phyloP scores from a whole-genome alignment of 768 basidiomycete species.

The Gloeostereum incarnatum region DNA sequence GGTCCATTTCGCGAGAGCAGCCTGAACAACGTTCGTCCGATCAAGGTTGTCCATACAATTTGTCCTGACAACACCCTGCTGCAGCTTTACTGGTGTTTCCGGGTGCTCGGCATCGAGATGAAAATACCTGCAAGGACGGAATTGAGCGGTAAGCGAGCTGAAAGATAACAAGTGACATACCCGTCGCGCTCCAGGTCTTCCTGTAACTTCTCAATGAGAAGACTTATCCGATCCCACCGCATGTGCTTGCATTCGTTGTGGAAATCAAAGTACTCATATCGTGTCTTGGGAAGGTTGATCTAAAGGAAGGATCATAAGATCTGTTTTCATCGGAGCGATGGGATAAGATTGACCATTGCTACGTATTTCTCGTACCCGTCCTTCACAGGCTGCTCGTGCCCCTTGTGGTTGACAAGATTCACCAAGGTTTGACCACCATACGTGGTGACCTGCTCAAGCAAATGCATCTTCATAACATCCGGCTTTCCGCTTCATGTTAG shows the following conservation, averaged over 20 bases:
- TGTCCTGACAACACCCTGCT: slow-evolving; percentile 77
- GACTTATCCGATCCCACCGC: slow-evolving; percentile 87
- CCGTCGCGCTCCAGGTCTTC: slow-evolving; percentile 63
- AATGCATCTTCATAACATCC: slow-evolving; percentile 62
- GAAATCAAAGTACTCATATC: slow-evolving; percentile 96
- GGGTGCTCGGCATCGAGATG: slow-evolving; percentile 42
- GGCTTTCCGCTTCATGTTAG: slow-evolving; percentile 32
- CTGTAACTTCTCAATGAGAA: slow-evolving; percentile 70
- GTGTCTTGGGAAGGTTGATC: slow-evolving; percentile 58
- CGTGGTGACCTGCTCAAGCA: slow-evolving; percentile 56
- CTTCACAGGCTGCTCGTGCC: slow-evolving; percentile 89
- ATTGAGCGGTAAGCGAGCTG: neutral
- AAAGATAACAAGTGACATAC: slow-evolving; percentile 25
- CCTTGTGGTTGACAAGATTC: slow-evolving; percentile 91
- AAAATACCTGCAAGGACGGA: slow-evolving; percentile 53
- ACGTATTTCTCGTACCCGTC: slow-evolving; percentile 86
- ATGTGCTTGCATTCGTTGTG: slow-evolving; percentile 91
- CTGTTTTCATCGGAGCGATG: neutral
- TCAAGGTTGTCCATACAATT: slow-evolving; percentile 99
- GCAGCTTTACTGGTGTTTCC: slow-evolving; percentile 45
- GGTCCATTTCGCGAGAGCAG: slow-evolving; percentile 80
- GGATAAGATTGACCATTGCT: slow-evolving; percentile 36
- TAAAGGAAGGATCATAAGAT: slow-evolving; percentile 15
- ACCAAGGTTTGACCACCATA: slow-evolving; percentile 81
- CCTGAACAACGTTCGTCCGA: slow-evolving; percentile 94